Conservation (phyloP, 306 rosid species). For the Corylus avellana region DNA sequence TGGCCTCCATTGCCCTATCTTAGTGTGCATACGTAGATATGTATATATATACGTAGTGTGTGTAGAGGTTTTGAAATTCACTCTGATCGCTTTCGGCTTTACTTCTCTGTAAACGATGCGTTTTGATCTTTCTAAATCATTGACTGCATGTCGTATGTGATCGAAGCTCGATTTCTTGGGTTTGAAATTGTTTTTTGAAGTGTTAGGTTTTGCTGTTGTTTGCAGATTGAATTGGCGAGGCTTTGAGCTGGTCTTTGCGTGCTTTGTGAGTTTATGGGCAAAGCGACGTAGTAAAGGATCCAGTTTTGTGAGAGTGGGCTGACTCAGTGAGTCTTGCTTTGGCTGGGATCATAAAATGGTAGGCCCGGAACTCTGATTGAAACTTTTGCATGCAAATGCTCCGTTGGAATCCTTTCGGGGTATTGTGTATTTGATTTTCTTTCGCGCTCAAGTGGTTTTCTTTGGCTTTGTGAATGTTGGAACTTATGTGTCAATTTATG, state of each 20-base stretch:
- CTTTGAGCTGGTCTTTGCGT: conserved; percentile 16
- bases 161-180: conserved; percentile 26
- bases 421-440: neutral
- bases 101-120: neutral
- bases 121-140: conserved; percentile 17
- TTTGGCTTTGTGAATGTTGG: neutral
- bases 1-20: conserved; percentile 11
- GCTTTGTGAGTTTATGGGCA: conserved; percentile 27
- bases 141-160: neutral
- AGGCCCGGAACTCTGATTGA: conserved; percentile 24
- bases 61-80: conserved; percentile 11
- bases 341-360: conserved; percentile 44
- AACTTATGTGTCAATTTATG: neutral
- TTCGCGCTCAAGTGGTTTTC: neutral
- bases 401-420: neutral
- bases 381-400: conserved; percentile 29
- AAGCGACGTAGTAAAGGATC: conserved; percentile 23
- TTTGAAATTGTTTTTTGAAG: conserved; percentile 11
- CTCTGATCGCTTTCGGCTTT: conserved; percentile 25
- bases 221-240: conserved; percentile 28
- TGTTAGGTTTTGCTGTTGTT: conserved; percentile 15
- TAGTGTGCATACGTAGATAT: neutral
- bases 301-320: conserved; percentile 22
- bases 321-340: conserved; percentile 22
- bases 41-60: neutral